Conservation (phyloP, 176 grass and related monocot species). For the Pontederia crassipes region DNA sequence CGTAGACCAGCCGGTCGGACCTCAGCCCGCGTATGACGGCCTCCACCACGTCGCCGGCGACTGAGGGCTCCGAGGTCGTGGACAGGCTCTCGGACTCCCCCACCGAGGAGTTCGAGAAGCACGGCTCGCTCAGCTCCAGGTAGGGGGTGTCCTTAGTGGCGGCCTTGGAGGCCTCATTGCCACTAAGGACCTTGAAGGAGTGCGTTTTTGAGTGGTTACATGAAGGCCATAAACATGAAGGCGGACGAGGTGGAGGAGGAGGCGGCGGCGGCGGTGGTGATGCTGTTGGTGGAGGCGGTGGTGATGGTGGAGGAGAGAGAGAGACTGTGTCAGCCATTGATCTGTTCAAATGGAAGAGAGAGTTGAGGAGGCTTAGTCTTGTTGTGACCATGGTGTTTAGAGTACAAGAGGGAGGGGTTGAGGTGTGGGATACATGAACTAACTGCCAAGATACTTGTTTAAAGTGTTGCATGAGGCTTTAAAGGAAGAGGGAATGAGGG, state of each 20-base stretch:
- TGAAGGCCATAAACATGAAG: slow-evolving; percentile 25
- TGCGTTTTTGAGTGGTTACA: slow-evolving; percentile 33
- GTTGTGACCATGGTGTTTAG: too few species aligned
- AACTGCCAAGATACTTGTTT: too few species aligned
- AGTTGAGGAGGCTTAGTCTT: too few species aligned
- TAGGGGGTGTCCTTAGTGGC: slow-evolving; percentile 19
- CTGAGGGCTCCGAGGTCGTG: not conserved
- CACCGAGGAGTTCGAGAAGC: slow-evolving; percentile 9
- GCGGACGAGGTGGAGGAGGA: not conserved
- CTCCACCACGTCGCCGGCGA: slow-evolving; percentile 5
- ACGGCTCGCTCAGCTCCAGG: slow-evolving; percentile 1
- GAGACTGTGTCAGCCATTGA: too few species aligned
- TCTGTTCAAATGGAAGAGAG: too few species aligned
- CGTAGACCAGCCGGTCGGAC: slow-evolving; percentile 42
- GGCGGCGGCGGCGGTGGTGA: not conserved
- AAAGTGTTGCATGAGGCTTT: too few species aligned
- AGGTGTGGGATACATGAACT: too few species aligned
- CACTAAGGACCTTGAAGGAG: slow-evolving; percentile 19
- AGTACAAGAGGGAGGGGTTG: too few species aligned
- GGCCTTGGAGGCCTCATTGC: not conserved
- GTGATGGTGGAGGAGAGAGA: too few species aligned
- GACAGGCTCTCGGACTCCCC: slow-evolving; percentile 9
- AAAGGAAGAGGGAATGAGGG: too few species aligned
- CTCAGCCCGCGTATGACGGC: slow-evolving; percentile 26
- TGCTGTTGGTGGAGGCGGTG: too few species aligned